Base-by-base conservation (phyloP, 2,329 filamentous ascomycete species). In the Epichloe amarillans region DNA sequence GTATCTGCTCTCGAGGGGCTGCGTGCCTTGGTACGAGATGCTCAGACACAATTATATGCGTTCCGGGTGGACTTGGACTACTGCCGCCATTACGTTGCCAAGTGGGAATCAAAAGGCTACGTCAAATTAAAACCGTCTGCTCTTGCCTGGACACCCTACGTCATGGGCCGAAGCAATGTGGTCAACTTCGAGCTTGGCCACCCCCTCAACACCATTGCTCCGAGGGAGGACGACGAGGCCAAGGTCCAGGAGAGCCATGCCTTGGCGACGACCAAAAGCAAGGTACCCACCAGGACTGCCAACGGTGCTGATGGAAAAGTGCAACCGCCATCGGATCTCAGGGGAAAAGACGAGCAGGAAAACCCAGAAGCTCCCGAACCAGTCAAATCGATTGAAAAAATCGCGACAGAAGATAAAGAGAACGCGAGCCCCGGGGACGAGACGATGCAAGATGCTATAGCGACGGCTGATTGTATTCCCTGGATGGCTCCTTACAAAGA, bases 131-230 rank as follows among this genome's bases (percentile, higher is more conserved):
- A 93, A 57, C 80, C 86, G 0, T 81, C 84, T 43, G 82, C 82
- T 17, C 75, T 98, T 26, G 84, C 90, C 11, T 98, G 93, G 93
- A 96, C 90, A 14, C 93, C 93, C 0, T 98, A 95, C 64, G 83
- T 97, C 41, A 97, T 96, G 89, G 91, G 93, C 26, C 82, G 88
- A 55, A 84, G 80, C 64, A 90, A 86, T 57, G 80, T 85, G 37
- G 84, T 84, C 4, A 86, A 88, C 60, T 91, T 93, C 59, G 88
- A 95, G 62, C 79, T 89, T 47, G 86, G 83, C 5, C 87, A 87
- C 5, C 77, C 5, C 77, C 72, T 97, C 51, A 90, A 88, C 56
- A 86, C 91, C 1, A 87, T 97, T 50, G 91, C 91, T 12, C 88
- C 85, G 5, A 81, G 91, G 37, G 89, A 94, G 54, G 89, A 88